phyloP scores from a whole-genome alignment of 2,329 filamentous ascomycete species.

The Ophiostoma australiae region DNA sequence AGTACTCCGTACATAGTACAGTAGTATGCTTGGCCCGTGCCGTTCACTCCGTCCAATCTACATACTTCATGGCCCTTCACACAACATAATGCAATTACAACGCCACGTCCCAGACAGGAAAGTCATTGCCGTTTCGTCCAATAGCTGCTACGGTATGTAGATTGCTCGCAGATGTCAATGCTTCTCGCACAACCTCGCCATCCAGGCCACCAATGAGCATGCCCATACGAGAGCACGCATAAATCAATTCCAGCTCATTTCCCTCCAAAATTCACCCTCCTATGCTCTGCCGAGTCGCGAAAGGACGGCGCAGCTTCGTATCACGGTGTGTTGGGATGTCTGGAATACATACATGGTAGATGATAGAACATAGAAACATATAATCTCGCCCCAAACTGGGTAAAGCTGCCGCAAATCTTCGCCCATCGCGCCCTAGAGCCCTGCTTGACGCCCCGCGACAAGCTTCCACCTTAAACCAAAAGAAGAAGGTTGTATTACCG shows the following conservation, averaged over 20 bases:
- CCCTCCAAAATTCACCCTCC: background rate
- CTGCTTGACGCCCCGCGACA: constrained; percentile 5
- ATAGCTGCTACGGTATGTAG: background rate
- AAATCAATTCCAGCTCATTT: background rate
- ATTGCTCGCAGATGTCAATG: background rate
- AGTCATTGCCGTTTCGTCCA: constrained; percentile 8
- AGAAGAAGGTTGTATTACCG: constrained; percentile 19
- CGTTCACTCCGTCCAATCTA: background rate
- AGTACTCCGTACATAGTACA: background rate
- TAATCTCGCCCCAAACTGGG: background rate
- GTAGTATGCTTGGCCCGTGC: background rate
- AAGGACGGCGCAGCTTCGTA: background rate
- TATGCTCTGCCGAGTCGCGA: background rate
- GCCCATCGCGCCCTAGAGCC: background rate
- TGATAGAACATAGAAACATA: background rate
- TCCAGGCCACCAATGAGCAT: constrained; percentile 8
- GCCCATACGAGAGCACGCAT: background rate
- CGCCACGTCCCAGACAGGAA: constrained; percentile 16
- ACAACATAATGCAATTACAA: constrained; percentile 9
- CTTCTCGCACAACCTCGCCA: background rate
- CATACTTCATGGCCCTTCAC: background rate
- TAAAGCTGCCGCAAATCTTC: background rate
- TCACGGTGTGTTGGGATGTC: background rate
- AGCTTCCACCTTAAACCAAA: constrained; percentile 14
- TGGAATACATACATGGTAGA: background rate